These are phyloP conservation scores for Mycena venus DNA, from an alignment of 768 basidiomycete species.

Conservation along the genomic window DNA sequence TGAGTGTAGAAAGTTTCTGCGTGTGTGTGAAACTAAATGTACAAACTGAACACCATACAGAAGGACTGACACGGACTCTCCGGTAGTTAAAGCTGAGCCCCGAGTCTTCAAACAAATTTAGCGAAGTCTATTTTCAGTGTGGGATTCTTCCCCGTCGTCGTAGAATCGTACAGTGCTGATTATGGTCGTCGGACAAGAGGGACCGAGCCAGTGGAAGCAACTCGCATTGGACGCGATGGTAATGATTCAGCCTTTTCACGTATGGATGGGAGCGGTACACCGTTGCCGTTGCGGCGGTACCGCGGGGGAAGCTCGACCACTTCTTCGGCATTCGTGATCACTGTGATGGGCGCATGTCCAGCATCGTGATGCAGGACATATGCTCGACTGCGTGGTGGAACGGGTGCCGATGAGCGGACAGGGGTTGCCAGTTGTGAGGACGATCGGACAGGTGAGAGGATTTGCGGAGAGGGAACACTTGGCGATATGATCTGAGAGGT, in stretches of 20 bases:
- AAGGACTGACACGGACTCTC: too few relatives aligned
- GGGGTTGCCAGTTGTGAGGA: not conserved
- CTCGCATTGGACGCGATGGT: not conserved
- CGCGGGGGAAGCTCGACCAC: slow-evolving; percentile 58
- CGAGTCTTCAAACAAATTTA: too few relatives aligned
- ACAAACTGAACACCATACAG: too few relatives aligned
- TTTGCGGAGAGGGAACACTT: not conserved
- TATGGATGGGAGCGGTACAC: not conserved
- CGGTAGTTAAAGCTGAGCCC: too few relatives aligned
- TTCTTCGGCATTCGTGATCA: slow-evolving; percentile 50
- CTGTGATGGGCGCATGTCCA: slow-evolving; percentile 55
- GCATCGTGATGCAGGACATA: slow-evolving; percentile 60
- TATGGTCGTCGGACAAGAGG: not conserved
- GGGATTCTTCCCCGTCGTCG: too few relatives aligned
- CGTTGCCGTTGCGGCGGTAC: slow-evolving; percentile 3
- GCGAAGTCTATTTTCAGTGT: too few relatives aligned
- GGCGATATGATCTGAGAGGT: too few relatives aligned
- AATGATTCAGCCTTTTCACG: not conserved
- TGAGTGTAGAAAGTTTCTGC: too few relatives aligned
- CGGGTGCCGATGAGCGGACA: not conserved
- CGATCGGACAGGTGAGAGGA: not conserved
- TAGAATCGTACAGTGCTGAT: too few relatives aligned
- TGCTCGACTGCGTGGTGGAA: slow-evolving; percentile 20
- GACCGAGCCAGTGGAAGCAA: not conserved
- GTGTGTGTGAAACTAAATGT: too few relatives aligned